Evolutionary conservation across 108 stramenopile genomes (phyloP).

Genomic region (Cyclotella atomus): DNA sequence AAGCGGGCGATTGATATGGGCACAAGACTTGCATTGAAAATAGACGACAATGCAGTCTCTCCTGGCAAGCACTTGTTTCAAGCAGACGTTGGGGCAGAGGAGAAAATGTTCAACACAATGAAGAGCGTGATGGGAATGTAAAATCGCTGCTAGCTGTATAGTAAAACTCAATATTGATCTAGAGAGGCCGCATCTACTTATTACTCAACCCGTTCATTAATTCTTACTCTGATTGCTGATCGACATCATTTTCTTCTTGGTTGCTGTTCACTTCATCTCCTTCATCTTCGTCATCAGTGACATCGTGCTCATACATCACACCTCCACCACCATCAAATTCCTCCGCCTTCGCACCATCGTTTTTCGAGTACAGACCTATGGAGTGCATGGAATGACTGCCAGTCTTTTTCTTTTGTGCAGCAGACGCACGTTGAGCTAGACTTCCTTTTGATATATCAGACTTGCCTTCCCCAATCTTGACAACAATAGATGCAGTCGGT

Average conservation of each 20-base stretch:
- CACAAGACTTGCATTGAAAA: constrained; percentile 87
- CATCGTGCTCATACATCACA: constrained; percentile 84
- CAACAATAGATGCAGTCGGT: constrained; percentile 70
- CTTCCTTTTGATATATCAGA: constrained; percentile 26
- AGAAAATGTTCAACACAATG: constrained; percentile 57
- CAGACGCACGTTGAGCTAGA: constrained; percentile 67
- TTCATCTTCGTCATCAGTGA: constrained; percentile 80
- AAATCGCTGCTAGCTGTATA: not conserved
- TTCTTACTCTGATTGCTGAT: no score
- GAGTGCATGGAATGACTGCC: constrained; percentile 92
- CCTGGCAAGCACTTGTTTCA: constrained; percentile 78
- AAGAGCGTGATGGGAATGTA: constrained; percentile 23
- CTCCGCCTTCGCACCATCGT: constrained; percentile 85
- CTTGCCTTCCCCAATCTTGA: constrained; percentile 57
- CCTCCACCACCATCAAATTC: constrained; percentile 88
- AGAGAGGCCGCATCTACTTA: no score
- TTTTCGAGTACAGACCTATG: constrained; percentile 84
- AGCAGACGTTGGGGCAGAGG: constrained; percentile 60
- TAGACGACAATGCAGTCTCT: constrained; percentile 64
- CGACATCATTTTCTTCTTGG: not conserved
- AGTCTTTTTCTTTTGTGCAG: constrained; percentile 63
- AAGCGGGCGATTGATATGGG: constrained; percentile 99
- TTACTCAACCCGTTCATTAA: no score
- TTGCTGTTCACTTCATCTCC: not conserved
- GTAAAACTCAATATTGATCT: no score